Base-by-base conservation (phyloP, 495 filamentous ascomycete genomes). In the Penicillium roqueforti region DNA sequence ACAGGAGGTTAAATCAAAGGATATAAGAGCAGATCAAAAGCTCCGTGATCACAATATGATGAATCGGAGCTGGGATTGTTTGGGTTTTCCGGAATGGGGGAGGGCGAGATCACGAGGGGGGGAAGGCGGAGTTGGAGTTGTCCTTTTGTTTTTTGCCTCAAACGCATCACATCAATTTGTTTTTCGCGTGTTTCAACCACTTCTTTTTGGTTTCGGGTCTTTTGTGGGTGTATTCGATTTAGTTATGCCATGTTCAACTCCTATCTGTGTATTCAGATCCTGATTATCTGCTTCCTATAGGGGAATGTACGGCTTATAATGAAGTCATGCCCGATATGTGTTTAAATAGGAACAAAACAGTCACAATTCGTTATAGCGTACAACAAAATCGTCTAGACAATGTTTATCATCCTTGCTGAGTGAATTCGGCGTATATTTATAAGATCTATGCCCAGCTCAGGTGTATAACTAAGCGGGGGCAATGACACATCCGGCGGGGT, bases 121-220 rank as follows among this genome's bases (percentile, higher is more conserved):
- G 51, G 47, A 61, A 64, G 58, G 56, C 59, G 60, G 56, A 57
- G 59, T 25, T 51, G 44, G 39, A 56, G 60, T 25, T 51, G 44
- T 34, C 28, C 62, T 31, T 41, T 18, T 53, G 54, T 62, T 56
- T 54, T 48, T 60, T 60, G 49, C 39, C 50, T 44, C 10, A n/a
- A 25, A 38, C 10, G 31, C 22, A 43, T 52, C 50, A 52, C 50
- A 52, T 36, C 28, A 13, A 11, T 31, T 14, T 5, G 14, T 11
- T 26, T 26, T 23, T 23, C 31, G 31, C 32, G 26, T 44, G 29
- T 36, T 47, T 34, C 20, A 19, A 45, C 42, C 13, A 6, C 26
- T 29, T 44, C 22, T 26, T 44, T 13, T 1, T 1, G 4, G 31
- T 6, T 48, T 36, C 20, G 5, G 10, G 9, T 6, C n/a, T 31